Evolutionary conservation across 169 alveolate genomes (phyloP), one percentile per base, ranked within the genome.

Genomic region (Plasmodium fragile): DNA sequence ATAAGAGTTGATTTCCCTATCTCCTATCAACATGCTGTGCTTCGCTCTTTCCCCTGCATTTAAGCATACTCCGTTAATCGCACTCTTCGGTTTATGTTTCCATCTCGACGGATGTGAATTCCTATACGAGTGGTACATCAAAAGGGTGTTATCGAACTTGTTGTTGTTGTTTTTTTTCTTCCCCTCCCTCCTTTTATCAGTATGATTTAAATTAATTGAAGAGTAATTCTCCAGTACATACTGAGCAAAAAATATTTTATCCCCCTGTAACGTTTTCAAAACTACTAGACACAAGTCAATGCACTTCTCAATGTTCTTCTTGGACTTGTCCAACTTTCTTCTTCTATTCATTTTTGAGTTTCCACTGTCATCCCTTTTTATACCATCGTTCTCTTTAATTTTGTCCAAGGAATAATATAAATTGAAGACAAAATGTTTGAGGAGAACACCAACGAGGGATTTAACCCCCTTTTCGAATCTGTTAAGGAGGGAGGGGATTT

Each of bases 351-450:
- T n/a, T 25, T 89, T 39, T 30, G 25, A 25, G 16, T 3, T 22
- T 18, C 36, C 32, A 7, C 75, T 65, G 70, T 30, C 52, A 8
- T 28, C 30, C 10, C 32, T 65, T 16, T 5, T 77, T 16, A 65
- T 49, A 16, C 36, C 49, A 55, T 49, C 72, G 81, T 72, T 28
- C 30, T 89, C 94, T 65, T 78, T 89, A 36, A 89, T 89, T 78
- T 65, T 78, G 71, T 89, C 90, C 18, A 89, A 89, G 6, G 94
- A 32, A 36, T 89, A 89, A 52, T 89, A 89, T 45, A 89, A 55
- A 41, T 89, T 78, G 59, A 59, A 78, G 43, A 89, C 71, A 1
- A 78, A 41, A 39, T 18, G 55, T 55, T 79, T n/a, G n/a, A 78
- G 25, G 71, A 89, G 94, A 13, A 39, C 18, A 8, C 81, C 32